phyloP scores from a whole-genome alignment of 805 yeast species.

The Candida fluviatilis region DNA sequence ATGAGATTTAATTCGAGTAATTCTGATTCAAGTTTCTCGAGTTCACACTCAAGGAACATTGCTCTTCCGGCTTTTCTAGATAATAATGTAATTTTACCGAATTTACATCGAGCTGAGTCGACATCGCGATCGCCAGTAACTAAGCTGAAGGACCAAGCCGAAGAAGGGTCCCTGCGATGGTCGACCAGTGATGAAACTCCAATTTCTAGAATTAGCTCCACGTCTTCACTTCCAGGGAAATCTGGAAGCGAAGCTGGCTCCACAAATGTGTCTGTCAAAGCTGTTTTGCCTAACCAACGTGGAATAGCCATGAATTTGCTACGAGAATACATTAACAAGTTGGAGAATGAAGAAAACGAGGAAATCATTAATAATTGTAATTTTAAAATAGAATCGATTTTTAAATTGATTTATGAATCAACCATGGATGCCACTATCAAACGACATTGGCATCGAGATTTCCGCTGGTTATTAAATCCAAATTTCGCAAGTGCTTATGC shows the following conservation, averaged over 20 bases:
- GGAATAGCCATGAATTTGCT: constrained; percentile 18
- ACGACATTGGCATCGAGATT: constrained; percentile 15
- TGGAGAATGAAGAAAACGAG: constrained; percentile 10
- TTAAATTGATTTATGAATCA: constrained; percentile 16
- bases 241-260: neutral
- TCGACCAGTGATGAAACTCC: neutral
- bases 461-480: constrained; percentile 12
- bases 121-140: neutral
- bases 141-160: neutral
- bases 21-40: neutral
- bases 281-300: constrained; percentile 17
- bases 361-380: constrained; percentile 8
- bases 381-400: constrained; percentile 12
- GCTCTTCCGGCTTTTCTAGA: constrained; percentile 4
- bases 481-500: neutral
- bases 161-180: neutral
- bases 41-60: neutral
- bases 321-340: constrained; percentile 17
- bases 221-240: neutral
- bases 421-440: constrained; percentile 15
- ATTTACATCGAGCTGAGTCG: neutral
- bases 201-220: neutral
- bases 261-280: neutral
- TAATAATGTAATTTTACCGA: constrained; percentile 9
- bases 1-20: constrained; percentile 6